Evolutionary conservation across 306 rosid species (phyloP), one percentile per base, ranked within the genome.

Genomic region (Rosa chinensis): DNA sequence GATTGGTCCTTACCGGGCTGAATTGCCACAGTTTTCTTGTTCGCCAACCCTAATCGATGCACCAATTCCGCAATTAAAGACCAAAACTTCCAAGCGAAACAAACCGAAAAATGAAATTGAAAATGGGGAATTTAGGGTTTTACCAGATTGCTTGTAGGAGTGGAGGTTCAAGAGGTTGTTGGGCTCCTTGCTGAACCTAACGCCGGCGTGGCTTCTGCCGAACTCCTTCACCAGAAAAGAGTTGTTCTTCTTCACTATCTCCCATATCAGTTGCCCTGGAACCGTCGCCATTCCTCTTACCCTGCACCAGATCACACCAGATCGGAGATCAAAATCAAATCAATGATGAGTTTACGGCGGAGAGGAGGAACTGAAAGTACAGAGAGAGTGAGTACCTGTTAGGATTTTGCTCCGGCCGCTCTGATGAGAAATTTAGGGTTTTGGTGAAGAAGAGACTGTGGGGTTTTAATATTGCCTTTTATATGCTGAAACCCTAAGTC

Each of bases 191-290:
- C 95, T 94, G 89, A 94, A 94, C 88, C 80, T 81, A 10, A 94
- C 89, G 11, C 93, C 88, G 20, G 91, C 92, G 59, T 90, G 89
- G 58, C 97, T 92, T 1, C 83, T 83, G 14, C 99, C 99, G 37
- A 94, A 94, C 88, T 94, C 83, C 74, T 92, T 94, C 21, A 94
- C 97, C 84, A 94, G 81, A 9, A 94, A 94, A 0, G 84, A 92
- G 88, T 91, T 94, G 91, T 94, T 91, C 87, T 72, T 91, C 88
- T 94, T 94, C 81, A 94, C 97, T 52, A 94, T 91, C 97, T 94
- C 97, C 99, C 99, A 94, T 43, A 94, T 75, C 66, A 94, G 87
- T n/a, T 87, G 98, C 55, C 93, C 98, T n/a, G 98, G 88, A 48
- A 92, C 92, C 0, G 91, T 83, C 66, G 98, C 86, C 98, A 94